Conservation (phyloP, 495 filamentous ascomycete genomes). For the Aspergillus cavernicola region DNA sequence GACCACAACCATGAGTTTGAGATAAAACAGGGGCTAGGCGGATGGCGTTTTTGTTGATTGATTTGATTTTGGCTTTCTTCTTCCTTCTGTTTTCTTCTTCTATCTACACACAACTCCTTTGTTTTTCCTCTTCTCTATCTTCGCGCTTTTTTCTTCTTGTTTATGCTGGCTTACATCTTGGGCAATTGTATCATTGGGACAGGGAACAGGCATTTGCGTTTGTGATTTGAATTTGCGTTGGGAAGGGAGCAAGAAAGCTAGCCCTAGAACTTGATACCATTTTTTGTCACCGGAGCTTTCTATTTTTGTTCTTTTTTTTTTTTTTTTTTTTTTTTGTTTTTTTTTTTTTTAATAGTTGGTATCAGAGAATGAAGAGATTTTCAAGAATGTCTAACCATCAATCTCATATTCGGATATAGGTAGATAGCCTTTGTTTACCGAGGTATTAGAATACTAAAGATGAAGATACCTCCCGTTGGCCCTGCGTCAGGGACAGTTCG, state of each 20-base stretch:
- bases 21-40: constrained; percentile 16
- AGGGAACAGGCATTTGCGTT: constrained; percentile 10
- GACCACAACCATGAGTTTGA: constrained; percentile 9
- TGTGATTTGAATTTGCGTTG: background rate
- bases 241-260: constrained; percentile 10
- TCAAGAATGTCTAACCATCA: too few relatives aligned
- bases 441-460: too few relatives aligned
- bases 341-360: too few relatives aligned
- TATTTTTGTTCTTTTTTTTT: too few relatives aligned
- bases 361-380: too few relatives aligned
- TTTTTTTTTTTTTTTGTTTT: background rate
- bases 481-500: too few relatives aligned
- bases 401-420: too few relatives aligned
- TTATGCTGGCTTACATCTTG: constrained; percentile 11
- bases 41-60: constrained; percentile 22
- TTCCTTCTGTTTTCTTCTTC: background rate
- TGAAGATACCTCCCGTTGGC: too few relatives aligned
- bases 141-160: constrained; percentile 2
- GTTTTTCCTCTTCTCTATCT: constrained; percentile 1
- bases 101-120: constrained; percentile 1
- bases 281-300: background rate
- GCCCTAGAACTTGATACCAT: background rate
- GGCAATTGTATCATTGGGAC: constrained; percentile 23
- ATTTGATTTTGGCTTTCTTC: constrained; percentile 8
- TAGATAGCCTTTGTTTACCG: too few relatives aligned